phyloP scores from a whole-genome alignment of 768 basidiomycete genomes.

The Leccinum subgranulosum region DNA sequence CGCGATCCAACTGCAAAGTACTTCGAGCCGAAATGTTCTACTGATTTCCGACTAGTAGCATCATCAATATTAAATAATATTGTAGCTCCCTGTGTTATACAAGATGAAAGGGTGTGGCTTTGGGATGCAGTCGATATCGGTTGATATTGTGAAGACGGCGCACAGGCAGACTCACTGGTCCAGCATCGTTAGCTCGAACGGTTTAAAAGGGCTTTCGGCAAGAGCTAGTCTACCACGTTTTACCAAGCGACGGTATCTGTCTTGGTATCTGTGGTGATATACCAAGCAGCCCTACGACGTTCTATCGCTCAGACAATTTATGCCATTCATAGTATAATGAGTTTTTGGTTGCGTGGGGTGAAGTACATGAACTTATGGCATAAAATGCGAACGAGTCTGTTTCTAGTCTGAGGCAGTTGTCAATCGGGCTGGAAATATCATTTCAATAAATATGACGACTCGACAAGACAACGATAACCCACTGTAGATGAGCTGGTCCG shows the following conservation, averaged over 20 bases:
- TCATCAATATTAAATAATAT: not conserved
- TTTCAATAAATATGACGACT: slow-evolving; percentile 1
- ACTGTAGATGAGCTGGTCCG: slow-evolving; percentile 95
- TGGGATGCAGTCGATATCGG: not conserved
- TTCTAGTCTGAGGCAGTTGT: slow-evolving; percentile 41
- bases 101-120: not conserved
- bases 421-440: slow-evolving; percentile 37
- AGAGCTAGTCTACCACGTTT: too few species aligned
- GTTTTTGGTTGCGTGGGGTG: slow-evolving; percentile 27
- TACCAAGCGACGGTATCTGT: too few species aligned
- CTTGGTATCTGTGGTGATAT: too few species aligned
- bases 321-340: slow-evolving; percentile 24
- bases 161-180: not conserved
- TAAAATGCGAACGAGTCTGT: slow-evolving; percentile 20
- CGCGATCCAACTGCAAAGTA: not conserved
- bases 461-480: slow-evolving; percentile 34
- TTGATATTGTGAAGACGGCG: not conserved
- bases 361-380: slow-evolving; percentile 37
- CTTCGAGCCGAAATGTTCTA: not conserved
- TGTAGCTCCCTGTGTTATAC: not conserved
- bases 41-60: too few species aligned
- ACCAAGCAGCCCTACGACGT: not conserved
- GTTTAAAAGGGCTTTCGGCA: not conserved
- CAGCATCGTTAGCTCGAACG: not conserved
- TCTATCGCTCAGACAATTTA: not conserved